phyloP scores from a whole-genome alignment of 441 rosid species.

The Pelargonium myrrhifolium region DNA sequence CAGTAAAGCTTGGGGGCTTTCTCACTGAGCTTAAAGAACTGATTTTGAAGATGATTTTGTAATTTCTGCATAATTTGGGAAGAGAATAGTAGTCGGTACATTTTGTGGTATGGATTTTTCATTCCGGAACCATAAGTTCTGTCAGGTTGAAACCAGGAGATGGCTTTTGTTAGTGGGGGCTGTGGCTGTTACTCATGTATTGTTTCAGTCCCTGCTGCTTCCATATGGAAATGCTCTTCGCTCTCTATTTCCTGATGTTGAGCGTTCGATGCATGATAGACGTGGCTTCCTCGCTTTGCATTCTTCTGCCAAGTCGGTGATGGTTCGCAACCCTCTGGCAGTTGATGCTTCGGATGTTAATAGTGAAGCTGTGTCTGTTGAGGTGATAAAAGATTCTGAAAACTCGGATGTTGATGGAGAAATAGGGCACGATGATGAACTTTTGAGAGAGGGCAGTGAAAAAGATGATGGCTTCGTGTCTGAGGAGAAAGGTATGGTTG shows the following conservation, averaged over 20 bases:
- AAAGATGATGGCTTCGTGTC: constrained; percentile 19
- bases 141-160: constrained; percentile 37
- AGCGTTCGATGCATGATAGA: constrained; percentile 16
- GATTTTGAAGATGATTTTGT: constrained; percentile 15
- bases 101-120: constrained; percentile 36
- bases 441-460: constrained; percentile 1
- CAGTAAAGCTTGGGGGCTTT: not conserved
- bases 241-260: constrained; percentile 41
- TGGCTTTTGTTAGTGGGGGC: constrained; percentile 43
- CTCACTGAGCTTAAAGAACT: not conserved
- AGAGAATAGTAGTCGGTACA: not conserved
- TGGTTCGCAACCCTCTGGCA: constrained; percentile 51
- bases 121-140: constrained; percentile 27
- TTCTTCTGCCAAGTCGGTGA: constrained; percentile 35
- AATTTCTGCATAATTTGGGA: constrained; percentile 3
- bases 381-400: constrained; percentile 23
- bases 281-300: constrained; percentile 16
- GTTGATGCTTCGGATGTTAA: constrained; percentile 36
- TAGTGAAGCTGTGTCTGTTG: constrained; percentile 21
- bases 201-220: constrained; percentile 56
- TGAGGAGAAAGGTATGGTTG: constrained; percentile 16
- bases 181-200: constrained; percentile 50
- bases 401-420: constrained; percentile 19
- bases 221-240: constrained; percentile 61
- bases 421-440: constrained; percentile 14